Evolutionary conservation across 495 filamentous ascomycete genomes (phyloP).

Genomic region (Neurospora sp.): DNA sequence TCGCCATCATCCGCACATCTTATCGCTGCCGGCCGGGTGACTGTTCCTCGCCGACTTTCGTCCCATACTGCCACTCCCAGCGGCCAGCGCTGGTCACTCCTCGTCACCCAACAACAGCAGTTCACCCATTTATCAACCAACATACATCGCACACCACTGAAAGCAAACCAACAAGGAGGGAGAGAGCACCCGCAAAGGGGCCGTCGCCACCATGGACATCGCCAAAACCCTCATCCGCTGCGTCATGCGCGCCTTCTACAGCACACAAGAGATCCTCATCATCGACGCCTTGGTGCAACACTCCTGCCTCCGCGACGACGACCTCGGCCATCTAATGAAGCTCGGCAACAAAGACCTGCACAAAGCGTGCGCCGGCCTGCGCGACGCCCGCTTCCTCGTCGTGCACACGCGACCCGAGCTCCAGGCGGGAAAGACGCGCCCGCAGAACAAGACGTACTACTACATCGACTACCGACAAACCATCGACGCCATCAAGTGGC

Average conservation of each 20-base stretch:
- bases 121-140: neutral
- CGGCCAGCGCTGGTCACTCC: neutral
- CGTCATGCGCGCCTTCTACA: slow-evolving; percentile 85
- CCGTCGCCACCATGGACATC: slow-evolving; percentile 55
- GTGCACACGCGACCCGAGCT: slow-evolving; percentile 76
- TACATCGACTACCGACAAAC: slow-evolving; percentile 91
- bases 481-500: slow-evolving; percentile 94
- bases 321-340: slow-evolving; percentile 74
- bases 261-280: slow-evolving; percentile 77
- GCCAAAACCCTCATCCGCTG: slow-evolving; percentile 81
- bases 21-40: neutral
- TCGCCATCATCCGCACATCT: neutral
- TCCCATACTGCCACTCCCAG: neutral
- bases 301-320: slow-evolving; percentile 77
- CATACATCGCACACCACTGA: neutral
- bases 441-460: slow-evolving; percentile 82
- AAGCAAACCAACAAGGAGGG: neutral
- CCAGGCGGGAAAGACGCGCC: slow-evolving; percentile 69
- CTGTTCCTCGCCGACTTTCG: neutral
- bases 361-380: slow-evolving; percentile 71
- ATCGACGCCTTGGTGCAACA: slow-evolving; percentile 90
- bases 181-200: neutral
- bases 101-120: neutral
- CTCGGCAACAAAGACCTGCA: slow-evolving; percentile 84
- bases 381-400: slow-evolving; percentile 74